Base-by-base conservation (phyloP, 1,284 basidiomycete genomes). In the Ceratobasidium theobromae region DNA sequence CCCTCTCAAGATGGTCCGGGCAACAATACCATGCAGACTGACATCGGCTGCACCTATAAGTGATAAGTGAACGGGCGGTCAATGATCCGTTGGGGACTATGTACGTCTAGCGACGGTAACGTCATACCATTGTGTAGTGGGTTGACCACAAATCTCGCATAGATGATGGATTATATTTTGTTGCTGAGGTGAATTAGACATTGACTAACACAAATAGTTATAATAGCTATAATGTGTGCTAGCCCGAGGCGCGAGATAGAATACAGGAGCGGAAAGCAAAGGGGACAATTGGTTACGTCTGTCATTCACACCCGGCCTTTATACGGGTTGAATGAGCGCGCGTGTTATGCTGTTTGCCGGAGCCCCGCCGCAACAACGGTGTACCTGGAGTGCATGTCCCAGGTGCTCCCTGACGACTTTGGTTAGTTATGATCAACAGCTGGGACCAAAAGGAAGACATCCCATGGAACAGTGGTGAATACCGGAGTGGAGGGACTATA, bases 81-180 rank as follows among this genome's bases (percentile, higher is more conserved):
- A 48, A n/a, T n/a, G n/a, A n/a, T n/a, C n/a, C n/a, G n/a, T n/a
- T n/a, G n/a, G n/a, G n/a, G n/a, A 64, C 21, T 52, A 52, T 41
- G 21, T 38, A 46, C 35, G 12, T 45, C 51, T 51, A 53, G 46
- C 46, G 27, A 51, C 62, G 5, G 28, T 45, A 45, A 46, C 52
- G 25, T 53, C 38, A 65, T 35, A 65, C 62, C 62, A 65, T 3
- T 46, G 41, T 21, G 49, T 53, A 28, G 62, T 65, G 45, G 62
- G 62, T 30, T 65, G 35, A 5, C 62, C 62, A 53, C 62, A 65
- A 53, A 65, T 65, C 41, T 65, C 62, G 28, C 62, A 65, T 30
- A 65, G 62, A 46, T 65, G 62, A n/a, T 53, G 62, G 28, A 65
- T 65, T 51, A 65, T 33, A 40, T 49, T 49, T 38, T 38, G 51